Conservation (phyloP, 108 stramenopile species). For the Parietichytrium sp. region DNA sequence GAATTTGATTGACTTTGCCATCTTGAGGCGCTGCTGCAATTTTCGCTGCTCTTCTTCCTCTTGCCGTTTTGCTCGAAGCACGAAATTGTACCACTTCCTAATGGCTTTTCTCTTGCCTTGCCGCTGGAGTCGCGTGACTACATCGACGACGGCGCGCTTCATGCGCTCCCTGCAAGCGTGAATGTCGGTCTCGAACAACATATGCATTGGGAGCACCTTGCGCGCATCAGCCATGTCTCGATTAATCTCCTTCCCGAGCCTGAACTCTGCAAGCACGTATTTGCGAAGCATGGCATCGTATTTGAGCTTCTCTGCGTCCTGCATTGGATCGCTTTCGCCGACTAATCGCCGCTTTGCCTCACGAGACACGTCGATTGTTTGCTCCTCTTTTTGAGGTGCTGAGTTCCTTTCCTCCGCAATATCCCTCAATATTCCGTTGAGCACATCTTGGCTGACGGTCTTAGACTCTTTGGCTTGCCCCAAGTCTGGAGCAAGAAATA, state of each 20-base stretch:
- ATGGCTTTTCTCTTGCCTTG: background rate
- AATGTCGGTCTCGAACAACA: slow-evolving; percentile 3
- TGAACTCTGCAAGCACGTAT: slow-evolving; percentile 18
- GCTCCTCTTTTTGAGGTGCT: too few species aligned
- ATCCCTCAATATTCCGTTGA: too few species aligned
- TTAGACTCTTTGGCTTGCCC: too few species aligned
- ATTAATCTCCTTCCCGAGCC: background rate
- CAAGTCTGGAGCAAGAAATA: too few species aligned
- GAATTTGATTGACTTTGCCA: background rate
- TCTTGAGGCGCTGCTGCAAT: background rate
- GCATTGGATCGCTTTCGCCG: too few species aligned
- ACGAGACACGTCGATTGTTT: too few species aligned
- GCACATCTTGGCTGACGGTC: too few species aligned
- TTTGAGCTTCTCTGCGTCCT: too few species aligned
- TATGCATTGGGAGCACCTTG: background rate
- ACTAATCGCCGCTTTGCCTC: too few species aligned
- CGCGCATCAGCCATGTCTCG: background rate
- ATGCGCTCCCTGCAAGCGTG: slow-evolving; percentile 20
- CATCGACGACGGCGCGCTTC: slow-evolving; percentile 19
- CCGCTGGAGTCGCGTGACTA: background rate
- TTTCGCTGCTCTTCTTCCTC: background rate
- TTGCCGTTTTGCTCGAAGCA: too few species aligned
- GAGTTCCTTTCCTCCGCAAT: too few species aligned
- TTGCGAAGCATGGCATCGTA: too few species aligned
- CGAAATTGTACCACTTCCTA: background rate